Evolutionary conservation across 768 basidiomycete genomes (phyloP).

Genomic region (Tylopilus vinaceipallidus): DNA sequence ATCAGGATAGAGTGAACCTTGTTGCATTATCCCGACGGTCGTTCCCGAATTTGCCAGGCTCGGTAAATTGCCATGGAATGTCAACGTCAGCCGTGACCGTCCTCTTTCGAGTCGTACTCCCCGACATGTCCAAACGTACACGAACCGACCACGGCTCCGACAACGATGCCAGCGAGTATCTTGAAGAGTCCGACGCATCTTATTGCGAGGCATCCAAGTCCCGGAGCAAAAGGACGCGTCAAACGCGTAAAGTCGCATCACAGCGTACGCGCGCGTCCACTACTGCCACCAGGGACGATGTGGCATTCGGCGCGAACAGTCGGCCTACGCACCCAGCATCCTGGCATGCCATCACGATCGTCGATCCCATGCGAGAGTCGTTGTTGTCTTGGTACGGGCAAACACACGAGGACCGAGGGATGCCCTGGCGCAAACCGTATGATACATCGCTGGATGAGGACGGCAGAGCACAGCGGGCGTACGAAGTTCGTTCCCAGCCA

Average conservation of each 20-base stretch:
- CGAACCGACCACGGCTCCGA: constrained; percentile 13
- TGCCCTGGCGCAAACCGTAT: constrained; percentile 90
- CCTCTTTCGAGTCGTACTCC: background rate
- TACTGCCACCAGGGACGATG: background rate
- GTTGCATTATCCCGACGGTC: too few relatives aligned
- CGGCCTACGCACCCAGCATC: constrained; percentile 40
- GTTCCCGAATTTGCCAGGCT: too few relatives aligned
- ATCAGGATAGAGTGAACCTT: too few relatives aligned
- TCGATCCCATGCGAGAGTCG: constrained; percentile 43
- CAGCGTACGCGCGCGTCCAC: constrained; percentile 9
- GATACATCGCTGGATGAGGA: constrained; percentile 50
- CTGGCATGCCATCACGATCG: constrained; percentile 44
- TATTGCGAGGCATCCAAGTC: constrained; percentile 11
- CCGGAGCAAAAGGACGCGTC: constrained; percentile 16
- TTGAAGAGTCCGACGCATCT: constrained; percentile 24
- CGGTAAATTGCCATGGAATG: too few relatives aligned
- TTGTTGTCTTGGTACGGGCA: constrained; percentile 70
- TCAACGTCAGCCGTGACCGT: background rate
- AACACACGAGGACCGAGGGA: constrained; percentile 66
- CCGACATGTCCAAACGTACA: constrained; percentile 31
- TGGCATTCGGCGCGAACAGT: background rate
- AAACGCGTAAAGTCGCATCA: constrained; percentile 11
- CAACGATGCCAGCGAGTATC: constrained; percentile 13
- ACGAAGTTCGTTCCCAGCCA: constrained; percentile 60
- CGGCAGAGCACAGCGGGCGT: constrained; percentile 80